Evolutionary conservation across 2,329 filamentous ascomycete species (phyloP).

Genomic region (Zymoseptoria pseudotritici): DNA sequence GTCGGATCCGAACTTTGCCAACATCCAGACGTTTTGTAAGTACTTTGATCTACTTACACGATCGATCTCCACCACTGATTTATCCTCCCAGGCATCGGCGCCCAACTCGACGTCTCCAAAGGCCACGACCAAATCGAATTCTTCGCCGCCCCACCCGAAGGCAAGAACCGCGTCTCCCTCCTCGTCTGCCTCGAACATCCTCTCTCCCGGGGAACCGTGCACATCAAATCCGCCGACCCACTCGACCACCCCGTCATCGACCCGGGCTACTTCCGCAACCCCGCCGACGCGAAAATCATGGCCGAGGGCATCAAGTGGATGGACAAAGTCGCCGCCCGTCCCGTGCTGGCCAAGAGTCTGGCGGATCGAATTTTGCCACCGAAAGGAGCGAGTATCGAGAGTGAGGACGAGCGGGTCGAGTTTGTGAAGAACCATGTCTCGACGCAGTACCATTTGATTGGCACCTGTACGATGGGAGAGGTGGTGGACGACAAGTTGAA

Average conservation of each 20-base stretch:
- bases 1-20: slow-evolving; percentile 29
- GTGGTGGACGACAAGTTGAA: slow-evolving; percentile 26
- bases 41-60: background rate
- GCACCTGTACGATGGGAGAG: slow-evolving; percentile 32
- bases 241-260: slow-evolving; percentile 26
- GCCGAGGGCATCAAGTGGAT: slow-evolving; percentile 32
- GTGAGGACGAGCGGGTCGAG: slow-evolving; percentile 21
- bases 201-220: slow-evolving; percentile 24
- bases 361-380: slow-evolving; percentile 30
- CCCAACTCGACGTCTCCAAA: slow-evolving; percentile 25
- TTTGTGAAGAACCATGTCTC: slow-evolving; percentile 24
- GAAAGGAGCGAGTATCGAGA: slow-evolving; percentile 18
- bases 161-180: slow-evolving; percentile 26
- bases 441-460: slow-evolving; percentile 36
- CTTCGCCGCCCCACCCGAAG: slow-evolving; percentile 27
- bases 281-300: slow-evolving; percentile 26
- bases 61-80: background rate
- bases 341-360: slow-evolving; percentile 38
- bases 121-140: slow-evolving; percentile 26
- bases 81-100: slow-evolving; percentile 18
- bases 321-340: slow-evolving; percentile 38
- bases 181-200: slow-evolving; percentile 25
- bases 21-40: slow-evolving; percentile 31
- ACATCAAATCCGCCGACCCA: slow-evolving; percentile 24
- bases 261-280: slow-evolving; percentile 26